Conservation (phyloP, 352 stramenopile species). For the Phytophthora lateralis region DNA sequence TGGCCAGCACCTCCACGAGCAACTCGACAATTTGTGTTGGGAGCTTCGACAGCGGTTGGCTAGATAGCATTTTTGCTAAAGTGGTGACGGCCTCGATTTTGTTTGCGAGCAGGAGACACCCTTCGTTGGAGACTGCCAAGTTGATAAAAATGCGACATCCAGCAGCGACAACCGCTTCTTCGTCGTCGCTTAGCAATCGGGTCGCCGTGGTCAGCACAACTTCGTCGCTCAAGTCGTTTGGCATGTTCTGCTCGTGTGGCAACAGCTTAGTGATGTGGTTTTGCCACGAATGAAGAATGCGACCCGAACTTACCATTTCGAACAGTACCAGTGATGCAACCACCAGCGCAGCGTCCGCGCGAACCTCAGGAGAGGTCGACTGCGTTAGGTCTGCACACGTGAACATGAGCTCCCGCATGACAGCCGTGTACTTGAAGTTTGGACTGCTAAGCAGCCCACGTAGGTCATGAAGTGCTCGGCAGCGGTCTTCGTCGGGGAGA, state of each 20-base stretch:
- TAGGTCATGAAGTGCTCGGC: conserved; percentile 50
- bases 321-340: conserved; percentile 64
- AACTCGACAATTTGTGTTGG: conserved; percentile 39
- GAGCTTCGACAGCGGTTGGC: conserved; percentile 47
- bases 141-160: conserved; percentile 62
- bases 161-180: conserved; percentile 52
- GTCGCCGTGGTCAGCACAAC: conserved; percentile 57
- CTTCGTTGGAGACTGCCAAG: conserved; percentile 64
- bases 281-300: neutral
- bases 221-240: conserved; percentile 55
- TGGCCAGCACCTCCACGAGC: conserved; percentile 52
- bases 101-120: conserved; percentile 44
- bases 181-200: conserved; percentile 44
- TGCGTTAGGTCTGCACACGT: conserved; percentile 56
- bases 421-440: conserved; percentile 58
- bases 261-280: neutral
- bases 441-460: conserved; percentile 63
- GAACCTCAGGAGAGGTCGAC: conserved; percentile 45
- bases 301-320: conserved; percentile 40
- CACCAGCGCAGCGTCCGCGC: conserved; percentile 46
- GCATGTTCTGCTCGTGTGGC: conserved; percentile 22
- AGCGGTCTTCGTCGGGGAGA: conserved; percentile 57
- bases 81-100: conserved; percentile 46
- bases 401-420: conserved; percentile 58
- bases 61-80: conserved; percentile 53